Conservation (phyloP, 805 yeast genomes). For the Kodamaea hsintzibuensis region DNA sequence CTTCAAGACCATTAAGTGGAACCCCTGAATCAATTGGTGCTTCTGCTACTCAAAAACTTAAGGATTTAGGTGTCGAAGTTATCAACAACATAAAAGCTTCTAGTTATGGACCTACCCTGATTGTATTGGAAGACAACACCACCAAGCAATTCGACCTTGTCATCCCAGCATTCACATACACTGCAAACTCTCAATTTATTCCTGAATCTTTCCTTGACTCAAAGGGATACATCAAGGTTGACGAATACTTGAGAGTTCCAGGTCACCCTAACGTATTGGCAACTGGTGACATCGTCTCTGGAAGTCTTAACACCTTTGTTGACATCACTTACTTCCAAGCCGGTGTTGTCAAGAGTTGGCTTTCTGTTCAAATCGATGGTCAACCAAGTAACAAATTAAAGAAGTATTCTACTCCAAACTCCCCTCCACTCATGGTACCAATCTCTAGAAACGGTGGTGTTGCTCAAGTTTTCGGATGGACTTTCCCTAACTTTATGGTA, state of each 20-base stretch:
- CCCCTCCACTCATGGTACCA: constrained; percentile 27
- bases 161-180: constrained; percentile 23
- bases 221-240: constrained; percentile 30
- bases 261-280: constrained; percentile 30
- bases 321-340: constrained; percentile 28
- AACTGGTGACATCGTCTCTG: constrained; percentile 35
- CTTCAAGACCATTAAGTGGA: constrained; percentile 16
- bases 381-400: constrained; percentile 11
- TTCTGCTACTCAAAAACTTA: constrained; percentile 18
- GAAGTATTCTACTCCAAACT: constrained; percentile 12
- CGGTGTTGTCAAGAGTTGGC: constrained; percentile 14
- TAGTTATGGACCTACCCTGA: constrained; percentile 7
- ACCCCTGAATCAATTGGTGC: constrained; percentile 16
- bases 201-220: constrained; percentile 22
- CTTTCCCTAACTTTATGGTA: constrained; percentile 31
- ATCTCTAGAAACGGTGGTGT: constrained; percentile 39
- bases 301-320: constrained; percentile 22
- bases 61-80: constrained; percentile 22
- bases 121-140: constrained; percentile 21
- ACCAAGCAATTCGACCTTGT: constrained; percentile 28
- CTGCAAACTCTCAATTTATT: constrained; percentile 38
- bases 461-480: constrained; percentile 30
- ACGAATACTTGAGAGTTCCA: constrained; percentile 25
- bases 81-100: constrained; percentile 20
- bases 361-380: constrained; percentile 18